Evolutionary conservation across 257 asterid genomes (phyloP).

Genomic region (Nicotiana attenuata): DNA sequence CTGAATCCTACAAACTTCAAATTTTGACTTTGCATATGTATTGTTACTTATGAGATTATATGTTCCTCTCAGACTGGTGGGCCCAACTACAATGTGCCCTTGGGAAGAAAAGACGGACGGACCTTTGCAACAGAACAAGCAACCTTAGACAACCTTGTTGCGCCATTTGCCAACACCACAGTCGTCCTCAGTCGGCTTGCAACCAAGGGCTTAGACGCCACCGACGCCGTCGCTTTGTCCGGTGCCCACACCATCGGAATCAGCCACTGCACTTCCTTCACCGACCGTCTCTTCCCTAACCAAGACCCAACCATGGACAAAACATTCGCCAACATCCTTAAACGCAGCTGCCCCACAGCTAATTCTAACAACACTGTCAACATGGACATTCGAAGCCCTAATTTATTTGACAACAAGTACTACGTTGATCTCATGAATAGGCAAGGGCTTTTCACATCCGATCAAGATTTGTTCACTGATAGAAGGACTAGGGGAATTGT

Average conservation of each 20-base stretch:
- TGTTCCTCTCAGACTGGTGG: neutral
- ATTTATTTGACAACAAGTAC: slow-evolving; percentile 3
- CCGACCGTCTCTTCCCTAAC: neutral
- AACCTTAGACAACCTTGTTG: neutral
- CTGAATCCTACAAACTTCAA: too few relatives aligned
- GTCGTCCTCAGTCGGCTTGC: neutral
- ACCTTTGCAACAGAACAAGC: slow-evolving; percentile 10
- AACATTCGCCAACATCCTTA: slow-evolving; percentile 11
- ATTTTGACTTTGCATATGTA: too few relatives aligned
- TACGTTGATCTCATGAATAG: slow-evolving; percentile 12
- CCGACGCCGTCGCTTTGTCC: neutral
- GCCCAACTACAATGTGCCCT: slow-evolving; percentile 1
- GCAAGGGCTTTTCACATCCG: slow-evolving; percentile 5
- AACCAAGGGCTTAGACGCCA: neutral
- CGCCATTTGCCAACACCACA: neutral
- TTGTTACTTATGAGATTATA: neutral
- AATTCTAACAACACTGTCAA: neutral
- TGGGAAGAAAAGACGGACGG: slow-evolving; percentile 10
- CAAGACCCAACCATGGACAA: slow-evolving; percentile 12
- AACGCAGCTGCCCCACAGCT: neutral
- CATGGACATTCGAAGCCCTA: slow-evolving; percentile 1
- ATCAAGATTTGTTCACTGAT: slow-evolving; percentile 11
- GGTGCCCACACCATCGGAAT: slow-evolving; percentile 10
- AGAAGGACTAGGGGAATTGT: neutral
- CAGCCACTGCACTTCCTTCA: slow-evolving; percentile 14